Percentiles rank a stretch among this genome's conserved stretches.
These are phyloP conservation scores for Euryodendron excelsum DNA, from an alignment of 148 eudicot species.

Conservation along the genomic window DNA sequence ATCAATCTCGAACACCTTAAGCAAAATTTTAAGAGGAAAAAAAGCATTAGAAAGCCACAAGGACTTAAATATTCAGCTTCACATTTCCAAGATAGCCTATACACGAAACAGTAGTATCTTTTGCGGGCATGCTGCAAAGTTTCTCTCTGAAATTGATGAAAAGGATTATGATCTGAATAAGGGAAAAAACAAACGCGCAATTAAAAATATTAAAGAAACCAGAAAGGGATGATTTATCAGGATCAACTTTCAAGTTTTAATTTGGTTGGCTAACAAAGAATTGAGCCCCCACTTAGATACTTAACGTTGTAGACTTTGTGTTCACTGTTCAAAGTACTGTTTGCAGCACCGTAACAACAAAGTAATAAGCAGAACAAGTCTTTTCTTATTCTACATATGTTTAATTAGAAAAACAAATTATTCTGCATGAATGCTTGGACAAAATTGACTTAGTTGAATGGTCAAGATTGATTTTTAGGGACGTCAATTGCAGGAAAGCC, in stretches of 20 bases:
- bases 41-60: slow-evolving; percentile 9
- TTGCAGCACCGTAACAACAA: not conserved
- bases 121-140: not conserved
- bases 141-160: not conserved
- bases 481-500: not conserved
- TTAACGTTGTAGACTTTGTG: not conserved
- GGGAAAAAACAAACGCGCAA: not conserved
- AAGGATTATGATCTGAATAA: not conserved
- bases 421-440: not conserved
- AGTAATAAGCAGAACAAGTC: not conserved
- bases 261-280: not conserved
- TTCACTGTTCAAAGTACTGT: not conserved
- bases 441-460: not conserved
- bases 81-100: not conserved
- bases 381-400: not conserved
- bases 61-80: not conserved
- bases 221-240: not conserved
- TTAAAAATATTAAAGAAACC: not conserved
- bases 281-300: not conserved
- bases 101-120: not conserved
- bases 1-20: slow-evolving; percentile 90
- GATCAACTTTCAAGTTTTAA: slow-evolving; percentile 1
- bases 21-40: slow-evolving; percentile 11
- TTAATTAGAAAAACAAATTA: not conserved
- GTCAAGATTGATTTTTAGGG: not conserved